These are phyloP conservation scores for Amanita inopinata DNA, from an alignment of 768 basidiomycete species.

Conservation along the genomic window DNA sequence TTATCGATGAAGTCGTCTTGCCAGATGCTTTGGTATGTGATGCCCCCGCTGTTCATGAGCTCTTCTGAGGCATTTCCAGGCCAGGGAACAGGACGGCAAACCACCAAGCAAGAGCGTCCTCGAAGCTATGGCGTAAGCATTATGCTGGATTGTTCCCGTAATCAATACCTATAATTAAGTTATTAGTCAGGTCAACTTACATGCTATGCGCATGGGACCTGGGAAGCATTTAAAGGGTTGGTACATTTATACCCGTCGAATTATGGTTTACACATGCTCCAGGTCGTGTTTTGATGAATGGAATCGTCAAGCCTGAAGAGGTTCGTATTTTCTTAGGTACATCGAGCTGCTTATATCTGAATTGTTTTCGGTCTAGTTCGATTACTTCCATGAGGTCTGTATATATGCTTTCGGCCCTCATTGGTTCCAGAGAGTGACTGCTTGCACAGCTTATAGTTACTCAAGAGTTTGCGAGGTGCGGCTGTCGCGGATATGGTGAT, in stretches of 20 bases:
- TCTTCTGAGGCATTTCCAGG: constrained; percentile 34
- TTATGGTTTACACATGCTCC: neutral
- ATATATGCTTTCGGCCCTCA: neutral
- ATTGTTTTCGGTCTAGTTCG: constrained; percentile 47
- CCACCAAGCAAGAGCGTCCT: constrained; percentile 68
- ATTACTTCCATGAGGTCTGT: constrained; percentile 75
- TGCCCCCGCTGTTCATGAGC: neutral
- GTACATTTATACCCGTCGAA: neutral
- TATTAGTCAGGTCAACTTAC: constrained; percentile 53
- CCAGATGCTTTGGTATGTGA: constrained; percentile 38
- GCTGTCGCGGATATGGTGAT: constrained; percentile 73
- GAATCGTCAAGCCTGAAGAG: constrained; percentile 73
- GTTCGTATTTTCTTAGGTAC: constrained; percentile 20
- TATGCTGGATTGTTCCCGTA: constrained; percentile 39
- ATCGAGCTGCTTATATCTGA: constrained; percentile 4
- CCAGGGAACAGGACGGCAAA: constrained; percentile 86
- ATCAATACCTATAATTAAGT: too few species aligned
- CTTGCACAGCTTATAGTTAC: constrained; percentile 53
- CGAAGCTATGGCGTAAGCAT: constrained; percentile 58
- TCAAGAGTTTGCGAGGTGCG: constrained; percentile 66
- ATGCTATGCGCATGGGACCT: constrained; percentile 91
- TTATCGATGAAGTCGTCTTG: constrained; percentile 61
- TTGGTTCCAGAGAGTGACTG: neutral
- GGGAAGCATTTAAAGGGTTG: constrained; percentile 71
- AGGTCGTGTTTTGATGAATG: constrained; percentile 70